Base-by-base conservation (phyloP, 2,329 filamentous ascomycete genomes). In the Calonectria henricotiae region DNA sequence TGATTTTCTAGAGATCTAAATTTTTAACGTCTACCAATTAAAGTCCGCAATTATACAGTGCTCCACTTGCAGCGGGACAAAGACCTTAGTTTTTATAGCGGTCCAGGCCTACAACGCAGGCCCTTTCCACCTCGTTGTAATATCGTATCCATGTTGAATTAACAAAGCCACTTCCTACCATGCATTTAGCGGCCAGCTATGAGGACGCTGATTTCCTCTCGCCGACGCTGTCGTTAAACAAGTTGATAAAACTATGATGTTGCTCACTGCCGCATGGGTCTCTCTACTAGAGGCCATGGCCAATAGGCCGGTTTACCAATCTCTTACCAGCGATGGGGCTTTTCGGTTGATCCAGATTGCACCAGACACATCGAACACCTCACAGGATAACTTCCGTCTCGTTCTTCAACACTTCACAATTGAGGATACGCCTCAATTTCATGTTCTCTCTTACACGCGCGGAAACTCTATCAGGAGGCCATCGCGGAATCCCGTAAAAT, bases 321-420 rank as follows among this genome's bases (percentile, higher is more conserved):
- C 46, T 2, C 47, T 58, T 2, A 12, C 49, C 11, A 5, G 37
- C 1, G 37, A 55, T 30, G 27, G 15, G 0, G 15, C 20, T n/a
- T 37, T 67, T 32, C 58, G 47, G 2, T 20, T 67, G 7, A 46
- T 67, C 9, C 65, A 67, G 27, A 23, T 62, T 11, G 46, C 44
- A 9, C 65, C 58, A 7, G 41, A 49, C 12, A 46, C 43, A 9
- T 7, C 32, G 11, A 27, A 30, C 30, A 8, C 46, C 5, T 15
- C 15, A 3, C 35, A 46, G 39, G 35, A 11, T 15, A 25, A 35
- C 23, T 68, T 63, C 20, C 55, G 47, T 13, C 11, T 47, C 23
- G 27, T 46, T 4, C 47, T 35, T 20, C 23, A 44, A 11, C 39
- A 63, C 39, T 63, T 46, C 11, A 43, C 4, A 3, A 30, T 63